These are phyloP conservation scores for Oxytropis ochrocephala DNA, from an alignment of 306 rosid genomes.

Conservation along the genomic window DNA sequence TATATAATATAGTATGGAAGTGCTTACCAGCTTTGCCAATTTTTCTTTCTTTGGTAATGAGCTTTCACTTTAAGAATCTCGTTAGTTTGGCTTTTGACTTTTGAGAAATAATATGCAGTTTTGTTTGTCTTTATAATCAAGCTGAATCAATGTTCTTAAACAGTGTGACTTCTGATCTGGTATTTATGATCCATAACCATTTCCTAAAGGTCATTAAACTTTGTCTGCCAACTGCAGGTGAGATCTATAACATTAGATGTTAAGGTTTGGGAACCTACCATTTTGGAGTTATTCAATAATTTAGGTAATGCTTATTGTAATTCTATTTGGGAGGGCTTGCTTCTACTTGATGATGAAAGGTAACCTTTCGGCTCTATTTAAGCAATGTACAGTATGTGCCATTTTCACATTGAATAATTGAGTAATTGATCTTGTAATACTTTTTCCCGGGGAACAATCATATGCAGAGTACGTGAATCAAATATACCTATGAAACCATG, in stretches of 20 bases:
- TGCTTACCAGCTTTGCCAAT: conserved; percentile 7
- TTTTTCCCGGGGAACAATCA: conserved; percentile 17
- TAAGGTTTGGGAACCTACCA: conserved; percentile 85
- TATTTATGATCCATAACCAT: background rate
- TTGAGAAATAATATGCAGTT: background rate
- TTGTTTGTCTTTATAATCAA: background rate
- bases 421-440: background rate
- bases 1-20: background rate
- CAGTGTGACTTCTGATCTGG: background rate
- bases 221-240: conserved; percentile 61
- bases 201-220: conserved; percentile 14
- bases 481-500: conserved; percentile 54
- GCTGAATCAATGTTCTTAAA: background rate
- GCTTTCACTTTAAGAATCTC: background rate
- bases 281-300: conserved; percentile 73
- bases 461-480: conserved; percentile 48
- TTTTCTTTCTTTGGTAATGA: background rate
- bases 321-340: conserved; percentile 85
- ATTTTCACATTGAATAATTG: background rate
- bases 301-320: conserved; percentile 87
- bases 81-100: background rate
- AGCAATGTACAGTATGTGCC: background rate
- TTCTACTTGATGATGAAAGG: conserved; percentile 52
- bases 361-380: conserved; percentile 25
- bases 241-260: conserved; percentile 87